Evolutionary conservation across 2,329 filamentous ascomycete genomes (phyloP).

Genomic region (Cladorrhinum sp.): DNA sequence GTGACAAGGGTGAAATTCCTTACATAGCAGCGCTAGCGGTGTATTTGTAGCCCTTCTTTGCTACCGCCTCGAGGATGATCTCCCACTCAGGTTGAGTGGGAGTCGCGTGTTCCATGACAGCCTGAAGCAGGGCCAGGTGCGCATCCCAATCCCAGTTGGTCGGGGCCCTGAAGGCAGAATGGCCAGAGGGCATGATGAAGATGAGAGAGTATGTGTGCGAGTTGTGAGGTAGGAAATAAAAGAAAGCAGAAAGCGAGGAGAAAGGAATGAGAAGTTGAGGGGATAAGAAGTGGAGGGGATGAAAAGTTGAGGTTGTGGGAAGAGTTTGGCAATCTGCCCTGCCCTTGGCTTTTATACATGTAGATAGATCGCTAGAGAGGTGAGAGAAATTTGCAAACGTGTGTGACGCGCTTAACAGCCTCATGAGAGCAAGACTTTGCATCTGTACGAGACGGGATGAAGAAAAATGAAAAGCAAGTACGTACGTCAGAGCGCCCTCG

Average conservation of each 20-base stretch:
- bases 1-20: background rate
- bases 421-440: no score
- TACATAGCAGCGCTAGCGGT: conserved; percentile 43
- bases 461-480: conserved; percentile 4
- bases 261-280: no score
- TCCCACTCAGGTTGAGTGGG: conserved; percentile 26
- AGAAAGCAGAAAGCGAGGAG: background rate
- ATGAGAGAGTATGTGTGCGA: background rate
- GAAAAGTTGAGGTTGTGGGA: background rate
- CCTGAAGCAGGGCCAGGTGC: conserved; percentile 35
- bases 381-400: no score
- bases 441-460: background rate
- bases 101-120: conserved; percentile 32
- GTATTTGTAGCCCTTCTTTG: conserved; percentile 39
- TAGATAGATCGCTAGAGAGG: no score
- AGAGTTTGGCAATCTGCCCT: background rate
- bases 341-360: background rate
- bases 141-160: conserved; percentile 30
- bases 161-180: conserved; percentile 10
- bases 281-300: background rate
- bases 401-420: no score
- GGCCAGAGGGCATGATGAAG: conserved; percentile 6
- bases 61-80: conserved; percentile 22
- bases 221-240: background rate
- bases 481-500: conserved; percentile 29